A percentile compares a stretch with the other conserved stretches of the same genome.
Conservation (phyloP, 1,139 yeast species). For the Saccharomyces hybrid region DNA sequence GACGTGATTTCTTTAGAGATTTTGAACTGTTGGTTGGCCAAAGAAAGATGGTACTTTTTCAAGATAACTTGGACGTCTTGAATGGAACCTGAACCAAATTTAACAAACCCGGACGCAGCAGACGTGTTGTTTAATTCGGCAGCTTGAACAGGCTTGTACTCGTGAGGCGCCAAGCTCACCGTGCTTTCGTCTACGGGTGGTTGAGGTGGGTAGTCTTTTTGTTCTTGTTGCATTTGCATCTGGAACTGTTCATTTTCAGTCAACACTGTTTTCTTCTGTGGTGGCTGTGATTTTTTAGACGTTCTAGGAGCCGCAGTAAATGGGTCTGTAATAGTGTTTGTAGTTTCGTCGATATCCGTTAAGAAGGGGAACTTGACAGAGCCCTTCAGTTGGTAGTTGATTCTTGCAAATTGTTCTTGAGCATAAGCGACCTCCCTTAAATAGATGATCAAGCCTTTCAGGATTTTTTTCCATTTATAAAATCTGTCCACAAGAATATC, state of each 20-base stretch:
- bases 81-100: too few relatives aligned
- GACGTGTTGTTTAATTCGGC: constrained; percentile 15
- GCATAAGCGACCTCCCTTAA: constrained; percentile 56
- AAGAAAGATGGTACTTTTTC: too few relatives aligned
- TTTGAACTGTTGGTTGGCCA: too few relatives aligned
- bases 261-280: constrained; percentile 9
- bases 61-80: too few relatives aligned
- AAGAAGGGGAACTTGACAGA: constrained; percentile 52
- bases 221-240: constrained; percentile 9
- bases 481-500: constrained; percentile 43
- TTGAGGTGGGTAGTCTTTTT: not conserved
- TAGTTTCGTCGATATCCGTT: constrained; percentile 32
- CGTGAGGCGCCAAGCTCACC: not conserved
- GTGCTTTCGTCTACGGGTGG: not conserved
- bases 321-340: constrained; percentile 33
- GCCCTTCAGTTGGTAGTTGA: constrained; percentile 54
- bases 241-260: constrained; percentile 9
- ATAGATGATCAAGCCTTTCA: constrained; percentile 55
- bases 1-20: too few relatives aligned
- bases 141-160: constrained; percentile 7
- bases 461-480: constrained; percentile 62
- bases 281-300: constrained; percentile 20
- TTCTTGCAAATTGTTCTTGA: constrained; percentile 61
- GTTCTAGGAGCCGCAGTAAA: constrained; percentile 16
- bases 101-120: constrained; percentile 9